Conservation (phyloP, 2,329 filamentous ascomycete species). For the Coniochaeta pulveracea region DNA sequence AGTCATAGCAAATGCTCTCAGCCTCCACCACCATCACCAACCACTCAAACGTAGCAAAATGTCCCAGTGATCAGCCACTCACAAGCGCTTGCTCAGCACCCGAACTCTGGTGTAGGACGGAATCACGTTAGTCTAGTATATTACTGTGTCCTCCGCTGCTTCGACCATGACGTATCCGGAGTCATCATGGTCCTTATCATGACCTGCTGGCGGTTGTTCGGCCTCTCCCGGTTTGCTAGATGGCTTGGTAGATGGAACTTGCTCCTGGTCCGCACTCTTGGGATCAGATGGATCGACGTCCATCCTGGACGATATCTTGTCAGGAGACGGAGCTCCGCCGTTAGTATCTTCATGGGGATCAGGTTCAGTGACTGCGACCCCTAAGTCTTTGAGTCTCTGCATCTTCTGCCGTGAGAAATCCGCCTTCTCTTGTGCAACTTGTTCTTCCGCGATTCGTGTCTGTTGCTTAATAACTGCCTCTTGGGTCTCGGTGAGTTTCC, state of each 20-base stretch:
- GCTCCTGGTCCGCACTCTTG: slow-evolving; percentile 9
- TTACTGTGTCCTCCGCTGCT: slow-evolving; percentile 81
- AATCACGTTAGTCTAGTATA: slow-evolving; percentile 74
- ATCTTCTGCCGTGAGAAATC: slow-evolving; percentile 45
- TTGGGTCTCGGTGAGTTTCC: slow-evolving; percentile 59
- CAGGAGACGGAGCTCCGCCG: slow-evolving; percentile 22
- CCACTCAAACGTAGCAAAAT: too few relatives aligned
- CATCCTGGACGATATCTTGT: slow-evolving; percentile 7
- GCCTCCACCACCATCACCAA: too few relatives aligned
- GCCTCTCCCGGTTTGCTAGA: slow-evolving; percentile 10
- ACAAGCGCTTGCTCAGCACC: too few relatives aligned
- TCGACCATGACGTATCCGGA: slow-evolving; percentile 73
- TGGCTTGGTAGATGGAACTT: slow-evolving; percentile 8
- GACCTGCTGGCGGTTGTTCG: too few relatives aligned
- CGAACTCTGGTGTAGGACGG: too few relatives aligned
- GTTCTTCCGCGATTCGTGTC: slow-evolving; percentile 50
- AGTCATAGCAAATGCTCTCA: too few relatives aligned
- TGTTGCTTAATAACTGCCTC: slow-evolving; percentile 62
- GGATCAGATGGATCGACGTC: not conserved
- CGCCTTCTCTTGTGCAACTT: slow-evolving; percentile 52
- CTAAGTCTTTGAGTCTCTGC: slow-evolving; percentile 26
- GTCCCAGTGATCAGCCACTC: too few relatives aligned
- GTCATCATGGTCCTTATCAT: slow-evolving; percentile 45
- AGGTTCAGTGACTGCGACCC: slow-evolving; percentile 31
- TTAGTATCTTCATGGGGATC: slow-evolving; percentile 25